Evolutionary conservation across 805 yeast species (phyloP), one percentile per base, ranked within the genome.

Genomic region (baker's yeast (Saccharomyces cerevisiae)): DNA sequence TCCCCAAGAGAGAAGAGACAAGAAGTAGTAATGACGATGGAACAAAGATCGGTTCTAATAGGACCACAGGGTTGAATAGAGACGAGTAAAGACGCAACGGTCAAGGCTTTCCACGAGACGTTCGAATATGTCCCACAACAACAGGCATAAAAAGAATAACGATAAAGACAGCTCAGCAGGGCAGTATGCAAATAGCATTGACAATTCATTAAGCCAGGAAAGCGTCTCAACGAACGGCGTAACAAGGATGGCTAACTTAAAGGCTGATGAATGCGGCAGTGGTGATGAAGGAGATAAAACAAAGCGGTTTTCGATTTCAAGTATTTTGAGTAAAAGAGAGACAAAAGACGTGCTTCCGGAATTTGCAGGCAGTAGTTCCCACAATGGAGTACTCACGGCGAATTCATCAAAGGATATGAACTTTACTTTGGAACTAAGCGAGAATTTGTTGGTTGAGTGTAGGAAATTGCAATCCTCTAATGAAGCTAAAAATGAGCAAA

Each of bases 381-480:
- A 65, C 49, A 56, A 54, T 36, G 73, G 74, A n/a, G 64, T 60
- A 4, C 50, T 63, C 13, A 57, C 58, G 29, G 59, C 55, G 46
- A 64, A 54, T 55, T 55, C 54, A n/a, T 81, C 82, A 22, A 81
- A 81, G 59, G 87, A 85, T 56, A 81, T 85, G 73, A 81, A 82
- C 63, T 86, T 86, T 64, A 82, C 85, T 14, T 85, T 85, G 55
- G 89, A 87, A 3, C 69, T 87, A 53, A 83, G 89, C 70, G 92
- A 87, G 61, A 85, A 84, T 54, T 71, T 87, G 57, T 74, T 87
- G 17, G 72, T 78, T 47, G 89, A 87, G 66, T 85, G 90, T 62
- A 79, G 91, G 59, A 76, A 85, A 57, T 73, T 87, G 53, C 84
- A 81, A 53, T 83, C 86, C 27, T 89, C 85, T 55, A 83, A 80